phyloP scores from a whole-genome alignment of 352 stramenopile genomes.

The Globisporangium nagaii region DNA sequence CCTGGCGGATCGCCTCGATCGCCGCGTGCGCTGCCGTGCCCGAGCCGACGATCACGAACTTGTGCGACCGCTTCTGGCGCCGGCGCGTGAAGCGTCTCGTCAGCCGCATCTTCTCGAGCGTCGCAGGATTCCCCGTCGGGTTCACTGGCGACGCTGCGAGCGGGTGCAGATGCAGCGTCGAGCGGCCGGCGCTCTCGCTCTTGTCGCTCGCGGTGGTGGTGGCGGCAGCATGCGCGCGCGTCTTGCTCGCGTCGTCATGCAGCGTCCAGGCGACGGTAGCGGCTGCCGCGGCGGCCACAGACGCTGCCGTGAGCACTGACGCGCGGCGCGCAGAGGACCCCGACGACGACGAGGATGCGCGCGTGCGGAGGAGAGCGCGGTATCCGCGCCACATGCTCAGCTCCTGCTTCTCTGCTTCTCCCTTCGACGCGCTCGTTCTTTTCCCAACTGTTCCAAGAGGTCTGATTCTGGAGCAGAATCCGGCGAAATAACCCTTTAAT shows the following conservation, averaged over 20 bases:
- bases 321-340: neutral
- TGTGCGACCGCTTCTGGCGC: conserved; percentile 74
- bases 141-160: neutral
- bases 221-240: neutral
- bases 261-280: conserved; percentile 5
- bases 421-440: neutral
- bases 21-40: conserved; percentile 86
- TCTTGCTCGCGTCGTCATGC: neutral
- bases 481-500: too few relatives aligned
- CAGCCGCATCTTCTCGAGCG: conserved; percentile 32
- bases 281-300: neutral
- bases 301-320: neutral
- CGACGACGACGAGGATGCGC: neutral
- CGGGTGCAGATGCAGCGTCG: conserved; percentile 5
- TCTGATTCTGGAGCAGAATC: too few relatives aligned
- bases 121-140: neutral
- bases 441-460: neutral
- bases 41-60: conserved; percentile 87
- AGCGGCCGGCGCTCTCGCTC: neutral
- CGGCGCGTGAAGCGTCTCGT: conserved; percentile 58
- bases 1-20: conserved; percentile 88
- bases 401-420: neutral
- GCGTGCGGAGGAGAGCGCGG: neutral
- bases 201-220: neutral
- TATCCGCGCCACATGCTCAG: conserved; percentile 6